Conservation (phyloP, 768 basidiomycete species). For the Lentinula raphanica region DNA sequence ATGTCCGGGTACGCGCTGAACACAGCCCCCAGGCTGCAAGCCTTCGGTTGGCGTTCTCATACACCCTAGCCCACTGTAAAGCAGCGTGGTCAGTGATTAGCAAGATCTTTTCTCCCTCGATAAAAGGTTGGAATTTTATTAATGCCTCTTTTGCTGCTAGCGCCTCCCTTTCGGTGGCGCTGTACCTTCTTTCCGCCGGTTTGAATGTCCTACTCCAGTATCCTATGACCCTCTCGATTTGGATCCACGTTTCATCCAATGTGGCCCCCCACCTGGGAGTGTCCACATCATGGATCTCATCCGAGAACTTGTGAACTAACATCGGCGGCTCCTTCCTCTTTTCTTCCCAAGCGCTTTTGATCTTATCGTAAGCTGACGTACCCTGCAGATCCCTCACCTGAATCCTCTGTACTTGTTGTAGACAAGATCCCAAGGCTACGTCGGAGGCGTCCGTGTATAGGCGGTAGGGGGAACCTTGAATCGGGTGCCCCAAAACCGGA, state of each 20-base stretch:
- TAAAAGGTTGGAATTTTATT: slow-evolving; percentile 20
- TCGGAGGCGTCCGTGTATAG: slow-evolving; percentile 23
- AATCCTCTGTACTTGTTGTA: slow-evolving; percentile 14
- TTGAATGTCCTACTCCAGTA: slow-evolving; percentile 21
- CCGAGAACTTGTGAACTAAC: slow-evolving; percentile 4
- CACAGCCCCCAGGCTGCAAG: slow-evolving; percentile 21
- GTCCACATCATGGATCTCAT: not conserved
- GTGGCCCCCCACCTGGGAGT: not conserved
- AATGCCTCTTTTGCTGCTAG: no score
- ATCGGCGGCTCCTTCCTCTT: slow-evolving; percentile 11
- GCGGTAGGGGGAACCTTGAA: slow-evolving; percentile 13
- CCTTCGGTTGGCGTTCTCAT: slow-evolving; percentile 14
- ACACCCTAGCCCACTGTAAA: slow-evolving; percentile 10
- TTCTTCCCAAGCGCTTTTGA: slow-evolving; percentile 5
- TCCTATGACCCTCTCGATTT: slow-evolving; percentile 19
- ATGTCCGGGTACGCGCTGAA: slow-evolving; percentile 20
- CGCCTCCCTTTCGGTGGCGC: slow-evolving; percentile 22
- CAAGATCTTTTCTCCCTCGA: slow-evolving; percentile 21
- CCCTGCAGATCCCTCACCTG: slow-evolving; percentile 7
- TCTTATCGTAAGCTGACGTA: slow-evolving; percentile 1
- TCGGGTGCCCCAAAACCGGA: slow-evolving; percentile 18
- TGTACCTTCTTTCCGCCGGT: slow-evolving; percentile 19
- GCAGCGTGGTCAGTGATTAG: slow-evolving; percentile 14
- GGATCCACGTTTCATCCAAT: slow-evolving; percentile 15
- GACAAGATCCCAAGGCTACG: slow-evolving; percentile 13